Evolutionary conservation across 176 grass and related monocot species (phyloP), one percentile per base, ranked within the genome.

Genomic region (Triticum turgidum): DNA sequence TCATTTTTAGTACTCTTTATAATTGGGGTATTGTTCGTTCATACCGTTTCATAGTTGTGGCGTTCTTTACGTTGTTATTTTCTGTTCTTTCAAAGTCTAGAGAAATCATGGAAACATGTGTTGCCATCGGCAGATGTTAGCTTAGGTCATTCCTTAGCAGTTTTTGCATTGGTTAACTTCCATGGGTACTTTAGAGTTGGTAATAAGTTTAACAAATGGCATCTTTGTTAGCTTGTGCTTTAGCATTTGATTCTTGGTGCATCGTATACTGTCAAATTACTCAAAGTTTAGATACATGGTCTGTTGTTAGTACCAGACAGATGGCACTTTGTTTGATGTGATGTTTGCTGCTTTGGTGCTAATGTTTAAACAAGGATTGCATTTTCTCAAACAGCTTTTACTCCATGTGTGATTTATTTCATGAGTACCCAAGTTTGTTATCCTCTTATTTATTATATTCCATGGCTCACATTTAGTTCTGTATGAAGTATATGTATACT

Each of bases 101-200:
- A 80, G 65, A 80, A 88, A 89, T 66, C 72, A 29, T 84, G 82
- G 58, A 66, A 61, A 70, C 14, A 37, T 73, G 37, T 18, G 61
- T 64, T 73, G 3, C 9, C 72, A 81, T 7, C 7, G 76, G 7
- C 17, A 41, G 41, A 74, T 80, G n/a, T 20, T 49, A 21, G 37
- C 45, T 38, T 37, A 39, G 10, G 14, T 6, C 76, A 8, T 69
- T 69, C 49, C 32, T 45, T 47, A 70, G 17, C 61, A 62, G 61
- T 47, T 69, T 6, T 74, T 78, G 37, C 25, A 34, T 61, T 39
- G 18, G 59, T 83, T 37, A 39, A 30, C 78, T 76, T 82, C 22
- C 59, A 82, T 29, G 21, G 5, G 27, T 25, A 68, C 13, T 80
- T 42, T 41, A 10, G 34, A 80, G 24, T 75, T 74, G 20, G 18